These are phyloP conservation scores for Hibiscus mutabilis DNA, from an alignment of 345 rosid species.

Conservation along the genomic window DNA sequence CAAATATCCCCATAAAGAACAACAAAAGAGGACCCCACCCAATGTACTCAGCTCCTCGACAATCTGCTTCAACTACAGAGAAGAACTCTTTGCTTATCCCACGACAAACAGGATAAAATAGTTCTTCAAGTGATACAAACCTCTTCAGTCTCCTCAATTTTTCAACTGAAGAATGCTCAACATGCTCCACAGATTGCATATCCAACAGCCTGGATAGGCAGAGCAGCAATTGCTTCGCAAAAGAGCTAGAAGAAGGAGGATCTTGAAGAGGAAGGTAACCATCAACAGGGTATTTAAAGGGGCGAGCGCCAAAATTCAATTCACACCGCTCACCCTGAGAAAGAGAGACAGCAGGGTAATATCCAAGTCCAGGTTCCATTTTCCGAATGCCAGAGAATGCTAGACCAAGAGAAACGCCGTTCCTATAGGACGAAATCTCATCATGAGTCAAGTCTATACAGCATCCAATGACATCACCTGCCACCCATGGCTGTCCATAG, in stretches of 20 bases:
- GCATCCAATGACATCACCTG: constrained; percentile 90
- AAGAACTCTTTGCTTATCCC: constrained; percentile 74
- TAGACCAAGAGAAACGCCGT: constrained; percentile 73
- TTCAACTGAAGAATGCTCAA: constrained; percentile 49
- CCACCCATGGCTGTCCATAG: constrained; percentile 91
- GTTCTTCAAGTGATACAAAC: constrained; percentile 60
- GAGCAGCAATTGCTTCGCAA: constrained; percentile 47
- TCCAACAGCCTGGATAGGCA: constrained; percentile 72
- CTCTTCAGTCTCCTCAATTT: constrained; percentile 66
- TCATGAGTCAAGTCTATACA: constrained; percentile 69
- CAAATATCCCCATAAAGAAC: constrained; percentile 68
- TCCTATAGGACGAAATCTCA: constrained; percentile 75
- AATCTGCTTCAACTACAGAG: constrained; percentile 49
- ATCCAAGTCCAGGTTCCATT: constrained; percentile 75
- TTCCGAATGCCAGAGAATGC: constrained; percentile 75
- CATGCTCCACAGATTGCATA: constrained; percentile 40
- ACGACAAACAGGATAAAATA: constrained; percentile 56
- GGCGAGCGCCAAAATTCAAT: constrained; percentile 77
- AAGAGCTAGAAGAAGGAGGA: constrained; percentile 41
- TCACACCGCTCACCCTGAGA: constrained; percentile 90
- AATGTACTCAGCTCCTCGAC: constrained; percentile 50
- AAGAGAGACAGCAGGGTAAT: constrained; percentile 88
- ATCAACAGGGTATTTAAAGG: constrained; percentile 62
- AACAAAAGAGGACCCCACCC: constrained; percentile 73
- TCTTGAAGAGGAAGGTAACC: constrained; percentile 68